phyloP scores from a whole-genome alignment of 176 grass and related monocot species.

The Stipa capillata region DNA sequence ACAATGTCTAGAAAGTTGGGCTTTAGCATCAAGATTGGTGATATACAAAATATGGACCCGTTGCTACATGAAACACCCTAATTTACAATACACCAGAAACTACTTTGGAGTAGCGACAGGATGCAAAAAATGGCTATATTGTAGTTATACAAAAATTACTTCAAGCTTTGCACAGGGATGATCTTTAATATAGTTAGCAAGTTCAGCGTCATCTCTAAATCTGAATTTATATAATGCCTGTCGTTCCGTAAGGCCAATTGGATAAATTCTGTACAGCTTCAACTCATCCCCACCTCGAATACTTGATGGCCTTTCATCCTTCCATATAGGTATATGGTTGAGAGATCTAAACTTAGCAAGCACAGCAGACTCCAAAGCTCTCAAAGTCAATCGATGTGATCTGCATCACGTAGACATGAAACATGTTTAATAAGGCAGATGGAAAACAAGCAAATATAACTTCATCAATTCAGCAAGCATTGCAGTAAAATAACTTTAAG shows the following conservation, averaged over 20 bases:
- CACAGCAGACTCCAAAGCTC: constrained; percentile 46
- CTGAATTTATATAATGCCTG: constrained; percentile 68
- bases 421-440: not conserved
- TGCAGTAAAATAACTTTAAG: not conserved
- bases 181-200: constrained; percentile 60
- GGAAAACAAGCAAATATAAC: not conserved
- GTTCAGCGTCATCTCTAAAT: constrained; percentile 63
- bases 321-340: constrained; percentile 80
- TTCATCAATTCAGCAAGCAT: not conserved
- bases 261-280: constrained; percentile 79
- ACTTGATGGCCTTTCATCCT: constrained; percentile 67
- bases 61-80: constrained; percentile 16
- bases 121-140: not conserved
- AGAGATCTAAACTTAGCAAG: constrained; percentile 60
- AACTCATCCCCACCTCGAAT: constrained; percentile 67
- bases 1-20: not conserved
- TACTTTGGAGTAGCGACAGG: not conserved
- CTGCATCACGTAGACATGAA: constrained; percentile 28
- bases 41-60: not conserved
- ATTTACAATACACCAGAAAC: constrained; percentile 23
- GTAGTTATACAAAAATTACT: constrained; percentile 82
- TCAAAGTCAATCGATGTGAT: constrained; percentile 49
- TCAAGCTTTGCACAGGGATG: constrained; percentile 88
- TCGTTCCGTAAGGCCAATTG: constrained; percentile 56
- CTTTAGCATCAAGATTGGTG: not conserved